Conservation (phyloP, 2,329 filamentous ascomycete genomes). For the Aureobasidium sp. region DNA sequence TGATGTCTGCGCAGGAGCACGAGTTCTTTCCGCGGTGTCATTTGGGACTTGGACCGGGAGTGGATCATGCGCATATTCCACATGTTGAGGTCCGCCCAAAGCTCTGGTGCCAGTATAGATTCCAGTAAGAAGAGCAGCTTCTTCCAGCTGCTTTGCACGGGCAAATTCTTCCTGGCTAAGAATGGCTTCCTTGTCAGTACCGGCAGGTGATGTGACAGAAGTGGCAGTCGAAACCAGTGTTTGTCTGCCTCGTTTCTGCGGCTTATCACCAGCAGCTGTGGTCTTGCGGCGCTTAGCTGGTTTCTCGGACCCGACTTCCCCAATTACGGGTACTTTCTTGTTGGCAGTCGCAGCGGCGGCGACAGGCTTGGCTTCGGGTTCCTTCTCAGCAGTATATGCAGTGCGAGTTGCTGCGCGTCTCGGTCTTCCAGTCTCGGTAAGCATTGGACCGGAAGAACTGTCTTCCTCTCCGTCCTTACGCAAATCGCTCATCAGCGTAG, state of each 20-base stretch:
- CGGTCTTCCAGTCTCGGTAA: slow-evolving; percentile 42
- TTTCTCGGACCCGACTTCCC: slow-evolving; percentile 25
- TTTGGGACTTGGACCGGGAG: slow-evolving; percentile 4
- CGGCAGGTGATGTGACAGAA: slow-evolving; percentile 27
- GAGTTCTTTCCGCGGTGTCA: slow-evolving; percentile 9
- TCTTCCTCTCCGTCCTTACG: slow-evolving; percentile 34
- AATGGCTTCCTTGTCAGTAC: slow-evolving; percentile 21
- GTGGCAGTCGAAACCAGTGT: slow-evolving; percentile 29
- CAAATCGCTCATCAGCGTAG: slow-evolving; percentile 55
- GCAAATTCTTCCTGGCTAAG: slow-evolving; percentile 25
- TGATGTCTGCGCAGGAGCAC: slow-evolving; percentile 11
- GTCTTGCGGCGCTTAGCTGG: slow-evolving; percentile 21
- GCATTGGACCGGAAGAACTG: slow-evolving; percentile 28
- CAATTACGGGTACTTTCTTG: slow-evolving; percentile 23
- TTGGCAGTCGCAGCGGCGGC: slow-evolving; percentile 44
- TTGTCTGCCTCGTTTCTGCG: slow-evolving; percentile 14
- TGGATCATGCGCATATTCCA: slow-evolving; percentile 12
- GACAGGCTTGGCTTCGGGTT: slow-evolving; percentile 54
- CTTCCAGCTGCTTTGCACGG: slow-evolving; percentile 22
- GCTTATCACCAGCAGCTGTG: slow-evolving; percentile 24
- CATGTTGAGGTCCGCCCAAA: slow-evolving; percentile 2
- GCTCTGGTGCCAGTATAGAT: slow-evolving; percentile 19
- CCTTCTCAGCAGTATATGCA: slow-evolving; percentile 59
- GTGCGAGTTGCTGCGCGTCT: slow-evolving; percentile 56
- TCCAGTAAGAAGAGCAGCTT: slow-evolving; percentile 25